Evolutionary conservation across 2,329 filamentous ascomycete genomes (phyloP).

Genomic region (Fusarium buxicola): DNA sequence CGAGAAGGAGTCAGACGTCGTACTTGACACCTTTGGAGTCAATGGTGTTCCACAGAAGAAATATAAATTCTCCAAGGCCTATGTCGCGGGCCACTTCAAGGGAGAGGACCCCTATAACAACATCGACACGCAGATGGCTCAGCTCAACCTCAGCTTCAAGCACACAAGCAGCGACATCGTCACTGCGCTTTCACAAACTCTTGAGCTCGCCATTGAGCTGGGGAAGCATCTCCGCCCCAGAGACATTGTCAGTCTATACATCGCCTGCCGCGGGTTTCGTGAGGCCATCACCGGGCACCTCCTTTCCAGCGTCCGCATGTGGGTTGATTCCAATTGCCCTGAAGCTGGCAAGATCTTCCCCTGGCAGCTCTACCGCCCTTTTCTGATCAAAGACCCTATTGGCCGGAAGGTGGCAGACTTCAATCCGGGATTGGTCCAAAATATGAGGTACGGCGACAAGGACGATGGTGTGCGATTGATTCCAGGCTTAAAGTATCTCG

Average conservation of each 20-base stretch:
- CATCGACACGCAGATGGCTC: slow-evolving; percentile 18
- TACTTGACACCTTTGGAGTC: slow-evolving; percentile 17
- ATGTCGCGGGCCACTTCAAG: slow-evolving; percentile 46
- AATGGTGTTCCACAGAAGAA: slow-evolving; percentile 36
- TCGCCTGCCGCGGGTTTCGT: slow-evolving; percentile 72
- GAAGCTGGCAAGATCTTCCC: slow-evolving; percentile 68
- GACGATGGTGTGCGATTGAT: slow-evolving; percentile 58
- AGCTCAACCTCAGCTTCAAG: slow-evolving; percentile 37
- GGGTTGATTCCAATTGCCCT: slow-evolving; percentile 65
- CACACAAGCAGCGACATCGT: slow-evolving; percentile 56
- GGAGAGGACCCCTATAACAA: slow-evolving; percentile 46
- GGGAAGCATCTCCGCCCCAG: slow-evolving; percentile 64
- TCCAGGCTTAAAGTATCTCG: slow-evolving; percentile 74
- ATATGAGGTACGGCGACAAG: slow-evolving; percentile 13
- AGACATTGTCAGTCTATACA: slow-evolving; percentile 73
- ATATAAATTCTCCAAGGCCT: slow-evolving; percentile 47
- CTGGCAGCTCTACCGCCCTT: slow-evolving; percentile 67
- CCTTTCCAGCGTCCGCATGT: slow-evolving; percentile 67
- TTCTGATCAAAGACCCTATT: slow-evolving; percentile 71
- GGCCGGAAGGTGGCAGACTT: slow-evolving; percentile 54
- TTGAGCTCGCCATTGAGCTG: slow-evolving; percentile 67
- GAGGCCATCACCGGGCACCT: slow-evolving; percentile 68
- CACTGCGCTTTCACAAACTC: slow-evolving; percentile 55
- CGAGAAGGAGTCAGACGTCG: slow-evolving; percentile 12
- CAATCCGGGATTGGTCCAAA: slow-evolving; percentile 14